phyloP scores from a whole-genome alignment of 768 basidiomycete species.

The Lactifluus pinguis region DNA sequence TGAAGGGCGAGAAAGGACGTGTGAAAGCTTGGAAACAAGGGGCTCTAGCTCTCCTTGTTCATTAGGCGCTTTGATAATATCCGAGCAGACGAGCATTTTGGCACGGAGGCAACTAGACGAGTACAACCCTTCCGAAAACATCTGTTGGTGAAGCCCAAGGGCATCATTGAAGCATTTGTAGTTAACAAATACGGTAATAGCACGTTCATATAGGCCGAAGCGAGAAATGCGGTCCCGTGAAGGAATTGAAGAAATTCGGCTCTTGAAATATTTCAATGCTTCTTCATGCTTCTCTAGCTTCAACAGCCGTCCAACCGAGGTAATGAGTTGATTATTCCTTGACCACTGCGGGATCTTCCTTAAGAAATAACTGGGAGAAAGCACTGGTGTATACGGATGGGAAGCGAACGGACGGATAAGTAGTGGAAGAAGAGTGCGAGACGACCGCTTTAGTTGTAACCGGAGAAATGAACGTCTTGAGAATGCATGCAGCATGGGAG shows the following conservation, averaged over 20 bases:
- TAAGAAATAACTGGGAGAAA: too few relatives aligned
- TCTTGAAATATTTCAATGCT: not conserved
- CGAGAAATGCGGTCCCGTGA: not conserved
- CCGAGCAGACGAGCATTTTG: conserved; percentile 31
- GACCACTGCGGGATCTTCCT: not conserved
- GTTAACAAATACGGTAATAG: conserved; percentile 35
- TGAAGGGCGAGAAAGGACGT: conserved; percentile 21
- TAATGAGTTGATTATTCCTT: not conserved
- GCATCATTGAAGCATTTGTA: conserved; percentile 32
- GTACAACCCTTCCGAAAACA: conserved; percentile 34
- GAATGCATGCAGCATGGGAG: not conserved
- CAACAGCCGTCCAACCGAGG: not conserved
- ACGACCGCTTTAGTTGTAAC: not conserved
- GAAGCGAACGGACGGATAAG: not conserved
- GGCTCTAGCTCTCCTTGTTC: conserved; percentile 16
- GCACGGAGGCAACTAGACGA: conserved; percentile 32
- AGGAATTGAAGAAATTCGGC: not conserved
- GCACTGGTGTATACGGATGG: not conserved
- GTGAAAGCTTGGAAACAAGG: conserved; percentile 20
- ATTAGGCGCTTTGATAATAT: conserved; percentile 22
- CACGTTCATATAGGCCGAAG: conserved; percentile 27
- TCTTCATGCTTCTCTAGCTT: not conserved
- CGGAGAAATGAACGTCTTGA: not conserved
- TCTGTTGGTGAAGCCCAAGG: conserved; percentile 32
- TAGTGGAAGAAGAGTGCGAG: not conserved